phyloP scores from a whole-genome alignment of 805 yeast species.

The Wickerhamomyces queroliae region DNA sequence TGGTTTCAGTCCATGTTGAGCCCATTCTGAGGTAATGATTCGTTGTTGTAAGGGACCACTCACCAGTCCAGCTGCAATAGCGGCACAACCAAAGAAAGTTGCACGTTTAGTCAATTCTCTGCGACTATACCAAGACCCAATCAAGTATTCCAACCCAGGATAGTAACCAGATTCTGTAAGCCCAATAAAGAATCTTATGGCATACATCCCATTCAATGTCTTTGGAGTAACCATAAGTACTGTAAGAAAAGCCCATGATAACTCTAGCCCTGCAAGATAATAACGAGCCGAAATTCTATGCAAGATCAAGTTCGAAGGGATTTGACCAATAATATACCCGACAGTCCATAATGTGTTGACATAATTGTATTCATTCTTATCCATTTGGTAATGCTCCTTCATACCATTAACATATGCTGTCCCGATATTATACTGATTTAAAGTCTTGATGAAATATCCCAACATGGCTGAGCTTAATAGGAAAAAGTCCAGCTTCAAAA shows the following conservation, averaged over 20 bases:
- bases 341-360: slow-evolving; percentile 36
- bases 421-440: slow-evolving; percentile 32
- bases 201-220: slow-evolving; percentile 20
- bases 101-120: slow-evolving; percentile 26
- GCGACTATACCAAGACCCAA: slow-evolving; percentile 27
- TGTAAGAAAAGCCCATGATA: slow-evolving; percentile 35
- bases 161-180: slow-evolving; percentile 38
- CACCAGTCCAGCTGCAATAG: slow-evolving; percentile 24
- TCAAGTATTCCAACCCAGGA: slow-evolving; percentile 37
- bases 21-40: slow-evolving; percentile 14
- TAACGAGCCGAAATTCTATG: slow-evolving; percentile 34
- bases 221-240: slow-evolving; percentile 23
- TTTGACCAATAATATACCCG: slow-evolving; percentile 43
- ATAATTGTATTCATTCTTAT: slow-evolving; percentile 36
- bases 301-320: slow-evolving; percentile 35
- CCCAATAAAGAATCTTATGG: slow-evolving; percentile 30
- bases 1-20: slow-evolving; percentile 15
- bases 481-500: slow-evolving; percentile 28
- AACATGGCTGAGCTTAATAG: slow-evolving; percentile 32
- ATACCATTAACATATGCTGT: slow-evolving; percentile 40
- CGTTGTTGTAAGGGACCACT: slow-evolving; percentile 29
- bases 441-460: slow-evolving; percentile 37
- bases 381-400: slow-evolving; percentile 34
- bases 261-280: slow-evolving; percentile 35
- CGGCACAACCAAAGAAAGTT: slow-evolving; percentile 23